Conservation (phyloP, 768 basidiomycete species). For the Jaapia argillacea region DNA sequence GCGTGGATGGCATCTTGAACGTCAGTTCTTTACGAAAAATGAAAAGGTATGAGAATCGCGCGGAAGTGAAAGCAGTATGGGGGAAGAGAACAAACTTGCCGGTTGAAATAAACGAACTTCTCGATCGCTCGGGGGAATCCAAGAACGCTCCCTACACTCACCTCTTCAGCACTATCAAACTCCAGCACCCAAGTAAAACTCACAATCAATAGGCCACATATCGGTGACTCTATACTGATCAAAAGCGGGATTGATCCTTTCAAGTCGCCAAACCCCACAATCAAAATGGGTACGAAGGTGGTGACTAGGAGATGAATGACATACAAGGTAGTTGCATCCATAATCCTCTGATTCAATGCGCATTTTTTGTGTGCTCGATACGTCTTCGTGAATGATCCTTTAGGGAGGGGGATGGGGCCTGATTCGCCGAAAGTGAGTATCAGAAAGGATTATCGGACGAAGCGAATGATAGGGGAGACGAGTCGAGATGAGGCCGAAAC, state of each 20-base stretch:
- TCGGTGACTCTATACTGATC: slow-evolving; percentile 48
- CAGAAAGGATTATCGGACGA: too few relatives aligned
- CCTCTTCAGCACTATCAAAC: background rate
- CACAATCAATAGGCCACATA: slow-evolving; percentile 38
- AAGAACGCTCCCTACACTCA: slow-evolving; percentile 27
- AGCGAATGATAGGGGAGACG: too few relatives aligned
- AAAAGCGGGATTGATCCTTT: slow-evolving; percentile 39
- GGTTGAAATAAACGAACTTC: slow-evolving; percentile 46
- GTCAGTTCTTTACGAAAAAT: slow-evolving; percentile 4
- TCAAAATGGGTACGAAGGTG: too few relatives aligned
- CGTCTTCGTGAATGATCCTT: too few relatives aligned
- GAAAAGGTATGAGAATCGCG: background rate
- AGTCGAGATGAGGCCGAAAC: too few relatives aligned
- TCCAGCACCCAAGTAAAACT: slow-evolving; percentile 7
- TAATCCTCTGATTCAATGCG: too few relatives aligned
- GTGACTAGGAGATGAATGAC: too few relatives aligned
- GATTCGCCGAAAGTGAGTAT: too few relatives aligned
- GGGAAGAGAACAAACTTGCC: slow-evolving; percentile 18
- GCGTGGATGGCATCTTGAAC: slow-evolving; percentile 28
- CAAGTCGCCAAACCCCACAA: too few relatives aligned
- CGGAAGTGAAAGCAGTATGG: slow-evolving; percentile 26
- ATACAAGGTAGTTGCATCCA: too few relatives aligned
- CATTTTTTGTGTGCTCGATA: too few relatives aligned
- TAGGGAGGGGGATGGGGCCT: too few relatives aligned
- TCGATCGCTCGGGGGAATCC: slow-evolving; percentile 29